phyloP scores from a whole-genome alignment of 441 rosid species.

The Mallotus japonicus region DNA sequence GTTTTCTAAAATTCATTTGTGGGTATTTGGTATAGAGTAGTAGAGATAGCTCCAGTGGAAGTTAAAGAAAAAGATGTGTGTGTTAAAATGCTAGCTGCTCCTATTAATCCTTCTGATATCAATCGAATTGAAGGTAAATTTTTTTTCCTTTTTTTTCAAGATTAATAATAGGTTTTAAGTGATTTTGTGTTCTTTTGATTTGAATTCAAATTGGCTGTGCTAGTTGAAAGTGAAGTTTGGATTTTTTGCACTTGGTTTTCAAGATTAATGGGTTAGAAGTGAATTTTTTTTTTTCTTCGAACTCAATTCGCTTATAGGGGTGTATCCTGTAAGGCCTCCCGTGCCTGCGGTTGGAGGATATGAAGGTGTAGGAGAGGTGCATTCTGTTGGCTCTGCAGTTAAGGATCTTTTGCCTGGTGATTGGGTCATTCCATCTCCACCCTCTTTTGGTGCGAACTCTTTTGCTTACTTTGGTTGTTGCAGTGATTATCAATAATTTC shows the following conservation, averaged over 20 bases:
- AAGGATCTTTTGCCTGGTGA: slow-evolving; percentile 67
- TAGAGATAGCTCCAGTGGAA: slow-evolving; percentile 71
- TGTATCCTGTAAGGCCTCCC: slow-evolving; percentile 83
- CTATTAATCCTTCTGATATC: slow-evolving; percentile 93
- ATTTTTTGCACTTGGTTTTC: not conserved
- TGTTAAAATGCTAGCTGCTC: slow-evolving; percentile 86
- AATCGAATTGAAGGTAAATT: slow-evolving; percentile 80
- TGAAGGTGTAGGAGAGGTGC: slow-evolving; percentile 89
- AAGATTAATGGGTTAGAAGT: not conserved
- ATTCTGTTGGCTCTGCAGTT: slow-evolving; percentile 68
- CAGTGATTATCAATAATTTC: not conserved
- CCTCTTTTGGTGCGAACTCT: slow-evolving; percentile 55
- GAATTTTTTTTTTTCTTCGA: slow-evolving; percentile 2
- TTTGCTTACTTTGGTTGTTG: not conserved
- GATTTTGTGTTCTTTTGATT: slow-evolving; percentile 5
- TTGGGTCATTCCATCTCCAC: slow-evolving; percentile 89
- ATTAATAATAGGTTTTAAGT: not conserved
- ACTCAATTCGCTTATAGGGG: slow-evolving; percentile 43
- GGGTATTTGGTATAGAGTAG: slow-evolving; percentile 34
- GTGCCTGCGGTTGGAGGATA: slow-evolving; percentile 91
- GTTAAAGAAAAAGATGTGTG: slow-evolving; percentile 70
- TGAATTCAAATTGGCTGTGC: slow-evolving; percentile 11
- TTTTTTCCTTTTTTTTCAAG: not conserved
- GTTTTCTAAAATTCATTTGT: not conserved
- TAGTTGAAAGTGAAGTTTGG: slow-evolving; percentile 42